Evolutionary conservation across 495 filamentous ascomycete species (phyloP), one percentile per base, ranked within the genome.

Genomic region (Mycothermus thermophilus): DNA sequence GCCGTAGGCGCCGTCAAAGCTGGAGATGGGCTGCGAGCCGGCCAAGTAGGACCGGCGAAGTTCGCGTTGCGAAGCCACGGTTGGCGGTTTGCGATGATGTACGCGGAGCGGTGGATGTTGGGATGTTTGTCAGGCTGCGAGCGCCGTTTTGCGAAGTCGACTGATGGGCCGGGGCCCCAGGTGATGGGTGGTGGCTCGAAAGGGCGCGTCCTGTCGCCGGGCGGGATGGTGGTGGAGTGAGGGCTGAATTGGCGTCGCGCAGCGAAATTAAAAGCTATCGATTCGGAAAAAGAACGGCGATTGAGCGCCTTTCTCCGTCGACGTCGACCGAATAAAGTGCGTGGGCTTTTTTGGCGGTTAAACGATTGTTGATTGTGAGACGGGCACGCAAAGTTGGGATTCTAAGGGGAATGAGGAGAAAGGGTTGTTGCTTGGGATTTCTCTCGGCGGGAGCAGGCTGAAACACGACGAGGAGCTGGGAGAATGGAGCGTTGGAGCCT

Each of bases 401-500:
- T n/a, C n/a, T n/a, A n/a, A n/a, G n/a, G n/a, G n/a, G n/a, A n/a
- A n/a, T n/a, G n/a, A n/a, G n/a, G n/a, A n/a, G n/a, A n/a, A n/a
- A n/a, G n/a, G n/a, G n/a, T n/a, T n/a, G n/a, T n/a, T n/a, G n/a
- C n/a, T n/a, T n/a, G n/a, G n/a, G n/a, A n/a, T n/a, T n/a, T 49
- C 34, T 52, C 48, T 44, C 51, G 40, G 48, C 47, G 34, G 54
- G 48, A 52, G 43, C 35, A 47, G 44, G 52, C 58, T 64, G 61
- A 64, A 65, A 67, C 59, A 60, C 48, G 43, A 35, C 32, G 55
- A 57, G 54, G 49, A 52, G 55, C 47, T 58, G 57, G 50, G 54
- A 48, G 40, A 48, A 52, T 59, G 40, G 55, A 51, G 45, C 34
- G 45, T 42, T 41, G 34, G 46, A 47, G n/a, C n/a, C n/a, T n/a